Conservation (phyloP, 1,284 basidiomycete species). For the Xanthoconium separans region DNA sequence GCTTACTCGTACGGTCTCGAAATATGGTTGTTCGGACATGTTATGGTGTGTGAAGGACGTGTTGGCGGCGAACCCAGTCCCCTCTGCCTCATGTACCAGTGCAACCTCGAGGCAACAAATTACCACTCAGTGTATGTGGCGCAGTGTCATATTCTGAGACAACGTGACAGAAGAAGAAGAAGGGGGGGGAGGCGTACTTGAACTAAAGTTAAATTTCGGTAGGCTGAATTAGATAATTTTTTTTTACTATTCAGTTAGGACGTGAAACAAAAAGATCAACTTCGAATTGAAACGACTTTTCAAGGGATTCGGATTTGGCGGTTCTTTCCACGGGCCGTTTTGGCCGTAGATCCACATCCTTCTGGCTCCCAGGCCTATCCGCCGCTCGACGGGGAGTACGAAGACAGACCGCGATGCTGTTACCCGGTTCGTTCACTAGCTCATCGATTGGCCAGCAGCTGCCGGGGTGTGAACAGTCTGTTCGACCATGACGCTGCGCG, state of each 20-base stretch:
- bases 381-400: neutral
- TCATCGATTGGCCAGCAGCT: slow-evolving; percentile 2
- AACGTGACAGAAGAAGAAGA: slow-evolving; percentile 24
- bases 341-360: slow-evolving; percentile 1
- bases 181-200: no score
- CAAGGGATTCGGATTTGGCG: neutral
- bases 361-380: neutral
- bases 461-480: slow-evolving; percentile 3
- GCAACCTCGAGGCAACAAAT: slow-evolving; percentile 29
- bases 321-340: slow-evolving; percentile 6
- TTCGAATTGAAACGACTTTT: neutral
- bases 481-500: slow-evolving; percentile 12
- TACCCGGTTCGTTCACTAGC: neutral
- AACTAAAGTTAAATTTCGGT: slow-evolving; percentile 19
- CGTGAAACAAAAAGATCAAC: slow-evolving; percentile 3
- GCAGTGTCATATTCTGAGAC: slow-evolving; percentile 21
- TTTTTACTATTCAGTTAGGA: slow-evolving; percentile 17
- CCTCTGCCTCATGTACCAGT: slow-evolving; percentile 23
- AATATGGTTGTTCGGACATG: slow-evolving; percentile 56
- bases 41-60: slow-evolving; percentile 8
- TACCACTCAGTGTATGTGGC: slow-evolving; percentile 20
- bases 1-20: slow-evolving; percentile 75
- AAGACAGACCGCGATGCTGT: neutral
- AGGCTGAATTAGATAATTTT: slow-evolving; percentile 29
- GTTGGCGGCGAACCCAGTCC: slow-evolving; percentile 5